A percentile compares a stretch with the other conserved stretches of the same genome.
These are phyloP conservation scores for Fallopia convolvulus DNA, from an alignment of 148 eudicot genomes.

Conservation along the genomic window DNA sequence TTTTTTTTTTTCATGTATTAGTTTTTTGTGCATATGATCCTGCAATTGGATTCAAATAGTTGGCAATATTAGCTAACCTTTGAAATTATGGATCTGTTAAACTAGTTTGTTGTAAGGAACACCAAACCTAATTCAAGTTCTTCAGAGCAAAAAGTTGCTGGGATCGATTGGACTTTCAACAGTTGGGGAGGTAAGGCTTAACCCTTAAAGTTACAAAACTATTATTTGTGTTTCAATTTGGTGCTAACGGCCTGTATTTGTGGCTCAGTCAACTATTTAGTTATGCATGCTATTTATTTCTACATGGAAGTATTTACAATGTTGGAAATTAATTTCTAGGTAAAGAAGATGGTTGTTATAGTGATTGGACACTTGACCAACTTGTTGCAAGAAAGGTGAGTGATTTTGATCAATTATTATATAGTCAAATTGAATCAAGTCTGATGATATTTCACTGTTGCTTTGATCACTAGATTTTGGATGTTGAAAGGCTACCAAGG, in stretches of 20 bases:
- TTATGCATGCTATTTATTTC: neutral
- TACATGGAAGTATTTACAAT: neutral
- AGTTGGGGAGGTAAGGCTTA: slow-evolving; percentile 81
- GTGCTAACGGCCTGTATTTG: neutral
- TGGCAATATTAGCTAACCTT: neutral
- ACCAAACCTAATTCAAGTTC: slow-evolving; percentile 23
- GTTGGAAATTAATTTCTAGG: slow-evolving; percentile 27
- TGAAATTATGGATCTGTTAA: slow-evolving; percentile 8
- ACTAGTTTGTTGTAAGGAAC: slow-evolving; percentile 63
- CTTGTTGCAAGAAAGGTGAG: slow-evolving; percentile 83
- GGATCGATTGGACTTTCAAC: slow-evolving; percentile 93
- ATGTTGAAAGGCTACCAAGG: slow-evolving; percentile 66
- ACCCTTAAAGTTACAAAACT: neutral
- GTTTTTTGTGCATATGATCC: neutral
- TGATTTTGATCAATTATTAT: slow-evolving; percentile 5
- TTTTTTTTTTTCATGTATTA: neutral
- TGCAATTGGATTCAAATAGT: neutral
- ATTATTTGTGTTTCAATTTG: neutral
- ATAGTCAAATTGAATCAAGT: neutral
- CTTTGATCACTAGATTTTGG: slow-evolving; percentile 45
- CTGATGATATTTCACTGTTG: neutral
- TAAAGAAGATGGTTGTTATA: slow-evolving; percentile 77
- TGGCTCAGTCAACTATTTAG: neutral
- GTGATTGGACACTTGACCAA: slow-evolving; percentile 81
- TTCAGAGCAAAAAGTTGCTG: slow-evolving; percentile 39